Evolutionary conservation across 768 basidiomycete genomes (phyloP).

Genomic region (Suillus weaverae): DNA sequence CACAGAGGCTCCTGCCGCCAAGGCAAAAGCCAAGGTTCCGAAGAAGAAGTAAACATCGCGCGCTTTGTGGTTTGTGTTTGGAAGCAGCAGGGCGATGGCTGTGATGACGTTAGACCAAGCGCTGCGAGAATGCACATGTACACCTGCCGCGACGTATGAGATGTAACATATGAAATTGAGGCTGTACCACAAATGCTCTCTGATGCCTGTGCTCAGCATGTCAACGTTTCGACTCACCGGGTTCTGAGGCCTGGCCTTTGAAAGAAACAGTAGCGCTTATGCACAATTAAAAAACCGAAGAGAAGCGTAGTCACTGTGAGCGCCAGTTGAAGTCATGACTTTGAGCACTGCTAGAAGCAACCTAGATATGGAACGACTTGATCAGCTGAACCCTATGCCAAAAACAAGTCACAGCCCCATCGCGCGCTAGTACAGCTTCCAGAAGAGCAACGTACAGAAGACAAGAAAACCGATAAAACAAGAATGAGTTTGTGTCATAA

Average conservation of each 20-base stretch:
- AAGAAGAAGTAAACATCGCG: conserved; percentile 30
- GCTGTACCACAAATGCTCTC: neutral
- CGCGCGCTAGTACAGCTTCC: neutral
- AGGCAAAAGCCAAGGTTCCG: conserved; percentile 25
- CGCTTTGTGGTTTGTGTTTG: neutral
- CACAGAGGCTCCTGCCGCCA: conserved; percentile 21
- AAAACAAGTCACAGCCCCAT: neutral
- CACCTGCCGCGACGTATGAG: neutral
- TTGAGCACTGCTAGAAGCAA: neutral
- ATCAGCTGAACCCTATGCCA: neutral
- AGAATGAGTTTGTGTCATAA: neutral
- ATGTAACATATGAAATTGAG: neutral
- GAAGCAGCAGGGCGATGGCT: neutral
- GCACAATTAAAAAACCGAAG: neutral
- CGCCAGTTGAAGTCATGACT: neutral
- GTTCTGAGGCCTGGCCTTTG: neutral
- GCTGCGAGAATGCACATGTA: neutral
- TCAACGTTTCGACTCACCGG: neutral
- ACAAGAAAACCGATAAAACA: neutral
- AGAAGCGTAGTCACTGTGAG: neutral
- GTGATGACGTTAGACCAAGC: neutral
- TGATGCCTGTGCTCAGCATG: neutral
- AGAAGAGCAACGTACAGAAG: neutral
- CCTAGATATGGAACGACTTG: neutral
- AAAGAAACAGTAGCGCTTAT: neutral